Conservation (phyloP, 1,284 basidiomycete species). For the Trametes polyzona region DNA sequence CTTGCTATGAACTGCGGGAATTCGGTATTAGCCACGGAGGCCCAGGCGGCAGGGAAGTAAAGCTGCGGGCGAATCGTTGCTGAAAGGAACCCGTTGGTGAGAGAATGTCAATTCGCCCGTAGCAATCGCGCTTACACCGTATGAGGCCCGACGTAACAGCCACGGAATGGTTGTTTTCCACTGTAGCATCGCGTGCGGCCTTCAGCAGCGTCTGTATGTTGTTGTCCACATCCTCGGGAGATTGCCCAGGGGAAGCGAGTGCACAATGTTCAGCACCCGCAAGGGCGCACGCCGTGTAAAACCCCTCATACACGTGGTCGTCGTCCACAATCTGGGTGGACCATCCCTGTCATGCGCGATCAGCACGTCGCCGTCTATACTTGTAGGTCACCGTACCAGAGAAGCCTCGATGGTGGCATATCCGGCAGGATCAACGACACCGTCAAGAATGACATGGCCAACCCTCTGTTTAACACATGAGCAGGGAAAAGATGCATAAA, state of each 20-base stretch:
- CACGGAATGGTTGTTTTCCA: neutral
- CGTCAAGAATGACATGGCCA: constrained; percentile 22
- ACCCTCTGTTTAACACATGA: constrained; percentile 14
- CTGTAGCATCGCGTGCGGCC: neutral
- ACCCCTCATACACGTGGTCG: constrained; percentile 4
- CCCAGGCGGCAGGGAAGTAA: neutral
- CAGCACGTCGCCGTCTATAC: no score
- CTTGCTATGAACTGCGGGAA: neutral
- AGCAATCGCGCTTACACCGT: neutral
- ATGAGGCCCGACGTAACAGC: constrained; percentile 4
- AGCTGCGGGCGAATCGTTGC: neutral
- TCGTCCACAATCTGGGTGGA: neutral
- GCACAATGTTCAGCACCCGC: constrained; percentile 8
- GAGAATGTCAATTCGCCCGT: neutral
- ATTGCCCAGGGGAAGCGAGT: neutral
- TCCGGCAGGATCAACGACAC: constrained; percentile 8
- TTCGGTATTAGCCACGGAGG: neutral
- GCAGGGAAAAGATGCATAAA: no score
- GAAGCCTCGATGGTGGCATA: neutral
- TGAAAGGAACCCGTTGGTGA: neutral
- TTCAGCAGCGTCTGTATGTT: constrained; percentile 5
- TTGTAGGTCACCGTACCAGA: neutral
- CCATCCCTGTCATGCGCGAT: neutral
- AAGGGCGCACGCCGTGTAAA: constrained; percentile 14
- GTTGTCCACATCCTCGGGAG: constrained; percentile 1